Base-by-base conservation (phyloP, 371 early-diverging fungal species). In the Zancudomyces culisetae region DNA sequence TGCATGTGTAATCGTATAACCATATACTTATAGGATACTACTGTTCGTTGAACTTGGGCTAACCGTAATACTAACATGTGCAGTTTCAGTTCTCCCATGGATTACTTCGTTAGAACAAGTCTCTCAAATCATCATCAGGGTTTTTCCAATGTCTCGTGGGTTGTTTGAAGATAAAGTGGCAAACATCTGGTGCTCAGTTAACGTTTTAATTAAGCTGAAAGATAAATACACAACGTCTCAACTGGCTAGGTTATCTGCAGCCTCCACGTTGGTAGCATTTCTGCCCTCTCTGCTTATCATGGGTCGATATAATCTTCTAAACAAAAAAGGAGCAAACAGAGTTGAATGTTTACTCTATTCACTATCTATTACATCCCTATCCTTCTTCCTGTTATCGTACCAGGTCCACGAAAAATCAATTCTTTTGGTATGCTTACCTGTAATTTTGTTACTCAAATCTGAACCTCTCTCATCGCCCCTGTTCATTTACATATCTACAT, bases 341-440 rank as follows among this genome's bases (percentile, higher is more conserved):
- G 18, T 66, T 23, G 59, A 53, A 15, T 68, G 75, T 1, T 63
- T 84, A 24, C 54, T 85, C 24, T 86, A 86, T 55, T 72, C 81
- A 1, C 59, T 90, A 45, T 56, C 78, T 27, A 80, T 76, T 50
- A 73, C 77, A 0, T 79, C 90, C 1, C 63, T 94, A 23, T 80
- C 83, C 0, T 96, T 96, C 65, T 96, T 88, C 68, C 60, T 96
- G 57, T 81, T 90, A 43, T 86, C 93, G 4, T 96, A 92, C 71
- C 94, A 93, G 64, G 97, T 94, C 1, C 97, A 96, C 66, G 97
- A 96, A 59, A 96, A 96, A 64, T 81, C 87, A 0, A 92, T 96
- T 35, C 63, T 96, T 30, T 60, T 96, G 3, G 90, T 92, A 0
- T 55, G 75, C 8, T 60, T 89, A 40, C 90, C 93, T 0, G 75